These are phyloP conservation scores for Kandelia obovata DNA, from an alignment of 345 rosid species.

Conservation along the genomic window DNA sequence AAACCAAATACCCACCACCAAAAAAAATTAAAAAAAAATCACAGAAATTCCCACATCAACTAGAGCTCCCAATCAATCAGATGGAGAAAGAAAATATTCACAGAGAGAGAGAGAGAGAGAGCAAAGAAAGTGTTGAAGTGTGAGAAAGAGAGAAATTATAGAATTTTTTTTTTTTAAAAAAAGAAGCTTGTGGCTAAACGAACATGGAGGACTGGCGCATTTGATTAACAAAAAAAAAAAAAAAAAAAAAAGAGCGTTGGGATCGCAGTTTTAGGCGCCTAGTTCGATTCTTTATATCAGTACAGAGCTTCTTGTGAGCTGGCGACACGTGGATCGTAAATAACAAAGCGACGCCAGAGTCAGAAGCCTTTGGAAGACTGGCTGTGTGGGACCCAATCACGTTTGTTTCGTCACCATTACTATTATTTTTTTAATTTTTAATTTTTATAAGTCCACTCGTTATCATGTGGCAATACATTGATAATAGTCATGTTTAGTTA, in stretches of 20 bases:
- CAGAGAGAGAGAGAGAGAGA: conserved; percentile 2
- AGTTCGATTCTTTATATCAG: neutral
- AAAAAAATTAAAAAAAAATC: neutral
- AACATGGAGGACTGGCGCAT: neutral
- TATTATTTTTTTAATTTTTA: no score
- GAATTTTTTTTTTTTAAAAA: no score
- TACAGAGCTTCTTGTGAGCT: no score
- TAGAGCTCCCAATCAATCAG: neutral
- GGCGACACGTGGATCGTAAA: no score
- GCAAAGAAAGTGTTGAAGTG: neutral
- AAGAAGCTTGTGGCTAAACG: conserved; percentile 16
- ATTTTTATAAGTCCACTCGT: no score
- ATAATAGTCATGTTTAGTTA: no score
- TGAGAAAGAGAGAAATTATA: neutral
- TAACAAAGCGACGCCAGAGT: no score
- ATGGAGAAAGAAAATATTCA: neutral
- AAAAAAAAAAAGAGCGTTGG: neutral
- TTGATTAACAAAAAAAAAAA: neutral
- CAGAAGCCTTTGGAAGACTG: no score
- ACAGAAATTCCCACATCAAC: neutral
- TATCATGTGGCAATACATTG: no score
- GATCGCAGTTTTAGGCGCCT: conserved; percentile 3
- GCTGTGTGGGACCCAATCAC: no score
- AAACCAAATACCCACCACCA: no score
- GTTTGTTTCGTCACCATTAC: no score